These are phyloP conservation scores for Dryas alaskensis DNA, from an alignment of 306 rosid species.

Conservation along the genomic window DNA sequence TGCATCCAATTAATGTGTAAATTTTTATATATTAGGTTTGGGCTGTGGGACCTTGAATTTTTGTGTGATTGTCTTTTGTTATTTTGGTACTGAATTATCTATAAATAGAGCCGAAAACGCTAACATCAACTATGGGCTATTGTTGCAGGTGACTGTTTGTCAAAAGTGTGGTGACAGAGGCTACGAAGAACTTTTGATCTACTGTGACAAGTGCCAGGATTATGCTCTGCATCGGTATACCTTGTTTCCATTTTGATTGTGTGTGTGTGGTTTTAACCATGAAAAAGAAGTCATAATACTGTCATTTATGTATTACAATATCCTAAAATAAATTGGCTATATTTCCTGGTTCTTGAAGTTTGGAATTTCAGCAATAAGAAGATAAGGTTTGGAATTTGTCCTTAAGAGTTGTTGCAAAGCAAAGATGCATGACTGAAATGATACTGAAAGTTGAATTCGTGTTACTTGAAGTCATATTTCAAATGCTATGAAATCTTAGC, in stretches of 20 bases:
- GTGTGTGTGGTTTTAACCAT: background rate
- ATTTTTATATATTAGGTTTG: background rate
- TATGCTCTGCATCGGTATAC: conserved; percentile 22
- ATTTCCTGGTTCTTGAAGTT: background rate
- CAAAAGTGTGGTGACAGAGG: conserved; percentile 26
- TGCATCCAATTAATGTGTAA: background rate
- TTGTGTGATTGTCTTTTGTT: background rate
- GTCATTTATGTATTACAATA: background rate
- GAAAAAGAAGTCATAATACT: background rate
- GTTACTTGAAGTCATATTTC: background rate
- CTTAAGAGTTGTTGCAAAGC: background rate
- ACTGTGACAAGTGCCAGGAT: conserved; percentile 22
- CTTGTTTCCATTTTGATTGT: background rate
- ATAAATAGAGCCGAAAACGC: background rate
- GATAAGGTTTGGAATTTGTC: background rate
- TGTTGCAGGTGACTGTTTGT: conserved; percentile 24
- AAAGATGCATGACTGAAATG: background rate
- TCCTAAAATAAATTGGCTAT: background rate
- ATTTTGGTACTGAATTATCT: background rate
- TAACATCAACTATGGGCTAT: background rate
- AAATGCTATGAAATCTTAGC: background rate
- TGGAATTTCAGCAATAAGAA: background rate
- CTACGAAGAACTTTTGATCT: background rate
- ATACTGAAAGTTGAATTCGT: background rate
- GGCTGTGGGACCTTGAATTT: background rate